Evolutionary conservation across 352 stramenopile genomes (phyloP).

Genomic region (Pythium phragmiticola): DNA sequence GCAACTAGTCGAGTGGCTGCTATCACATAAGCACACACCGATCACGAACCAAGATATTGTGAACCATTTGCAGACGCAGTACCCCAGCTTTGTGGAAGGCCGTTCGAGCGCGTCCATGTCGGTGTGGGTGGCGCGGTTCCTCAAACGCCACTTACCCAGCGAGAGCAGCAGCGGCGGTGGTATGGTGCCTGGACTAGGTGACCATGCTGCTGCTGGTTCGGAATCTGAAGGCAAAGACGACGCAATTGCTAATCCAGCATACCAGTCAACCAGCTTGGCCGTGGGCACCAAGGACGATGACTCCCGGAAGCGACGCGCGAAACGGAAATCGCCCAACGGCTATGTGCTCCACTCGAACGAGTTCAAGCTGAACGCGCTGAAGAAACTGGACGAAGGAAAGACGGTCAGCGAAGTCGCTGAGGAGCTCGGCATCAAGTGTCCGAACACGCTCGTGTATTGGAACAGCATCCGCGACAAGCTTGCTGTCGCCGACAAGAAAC

Average conservation of each 20-base stretch:
- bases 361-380: slow-evolving; percentile 75
- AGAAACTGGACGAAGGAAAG: slow-evolving; percentile 66
- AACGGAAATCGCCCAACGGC: slow-evolving; percentile 47
- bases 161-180: slow-evolving; percentile 11
- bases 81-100: slow-evolving; percentile 55
- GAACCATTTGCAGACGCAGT: slow-evolving; percentile 46
- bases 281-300: background rate
- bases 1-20: slow-evolving; percentile 56
- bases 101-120: slow-evolving; percentile 58
- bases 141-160: slow-evolving; percentile 56
- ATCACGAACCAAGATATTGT: slow-evolving; percentile 69
- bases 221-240: slow-evolving; percentile 14
- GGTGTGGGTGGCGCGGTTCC: slow-evolving; percentile 59
- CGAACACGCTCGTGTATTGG: slow-evolving; percentile 76
- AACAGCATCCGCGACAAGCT: slow-evolving; percentile 79
- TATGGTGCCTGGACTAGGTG: slow-evolving; percentile 13
- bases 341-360: slow-evolving; percentile 79
- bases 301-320: slow-evolving; percentile 33
- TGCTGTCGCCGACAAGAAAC: slow-evolving; percentile 65
- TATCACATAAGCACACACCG: slow-evolving; percentile 36
- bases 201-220: slow-evolving; percentile 17
- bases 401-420: slow-evolving; percentile 55
- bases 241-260: background rate
- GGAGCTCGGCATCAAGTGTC: slow-evolving; percentile 65
- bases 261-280: background rate